Base-by-base conservation (phyloP, 23 red algal genomes). In the Gracilaria caudata region DNA sequence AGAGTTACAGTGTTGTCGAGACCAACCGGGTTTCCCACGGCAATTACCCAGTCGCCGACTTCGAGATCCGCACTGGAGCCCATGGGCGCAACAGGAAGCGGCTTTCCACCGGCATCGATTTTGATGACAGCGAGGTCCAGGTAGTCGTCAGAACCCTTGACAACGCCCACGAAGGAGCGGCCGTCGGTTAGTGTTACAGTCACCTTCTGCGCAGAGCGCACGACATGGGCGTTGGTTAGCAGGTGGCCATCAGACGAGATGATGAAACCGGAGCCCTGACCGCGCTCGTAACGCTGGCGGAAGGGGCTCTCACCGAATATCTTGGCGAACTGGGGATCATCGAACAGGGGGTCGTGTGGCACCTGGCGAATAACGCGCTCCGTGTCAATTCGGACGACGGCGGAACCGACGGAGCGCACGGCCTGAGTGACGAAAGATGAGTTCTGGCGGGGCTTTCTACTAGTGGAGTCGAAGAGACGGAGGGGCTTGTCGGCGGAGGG, bases 1-100 rank as follows among this genome's bases (percentile, higher is more conserved):
- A 99, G 80, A 16, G 97, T 99, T n/a, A 99, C 97, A 5, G 97
- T 99, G 86, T 99, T 99, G 68, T 99, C 93, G 64, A 99, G 59
- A 25, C 97, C 97, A 64, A 95, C 89, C 12, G 97, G 97, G 41
- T 99, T 99, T 38, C 97, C 97, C 16, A 99, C 86, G 43, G 97
- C 97, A 56, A 99, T 99, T 19, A 94, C 97, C 97, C 97, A 99
- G 68, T 99, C 97, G 65, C 97, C 97, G 16, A 99, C 97, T 55
- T 95, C 85, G 51, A 99, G 88, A 35, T 92, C 97, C 28, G 86
- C 49, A 14, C 89, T 94, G 21, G 83, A 57, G 65, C 97, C 97
- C 59, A 99, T 75, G 4, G 85, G 84, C 16, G 97, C 97, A 3
- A 93, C 84, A 14, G 97, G 97, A n/a, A 99, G 74, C 21, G 95